phyloP scores from a whole-genome alignment of 2,329 filamentous ascomycete species.

The Cyphellophora attinorum region DNA sequence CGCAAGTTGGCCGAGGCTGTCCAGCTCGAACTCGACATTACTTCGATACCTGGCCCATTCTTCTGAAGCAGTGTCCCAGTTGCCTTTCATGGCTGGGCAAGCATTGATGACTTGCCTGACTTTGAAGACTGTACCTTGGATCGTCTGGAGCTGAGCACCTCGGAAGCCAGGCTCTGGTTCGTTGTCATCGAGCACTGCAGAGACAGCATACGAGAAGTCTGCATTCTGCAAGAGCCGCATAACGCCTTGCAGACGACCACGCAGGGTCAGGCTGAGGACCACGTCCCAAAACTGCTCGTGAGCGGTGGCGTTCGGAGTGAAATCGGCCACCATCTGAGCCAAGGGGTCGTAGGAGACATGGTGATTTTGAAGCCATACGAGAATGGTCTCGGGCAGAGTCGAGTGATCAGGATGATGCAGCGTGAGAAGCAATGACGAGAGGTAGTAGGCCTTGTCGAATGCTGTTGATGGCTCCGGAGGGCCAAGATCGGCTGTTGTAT shows the following conservation, averaged over 20 bases:
- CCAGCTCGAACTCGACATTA: slow-evolving; percentile 58
- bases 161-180: slow-evolving; percentile 59
- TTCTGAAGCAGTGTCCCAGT: slow-evolving; percentile 75
- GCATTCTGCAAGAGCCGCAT: slow-evolving; percentile 62
- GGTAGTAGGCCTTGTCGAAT: slow-evolving; percentile 65
- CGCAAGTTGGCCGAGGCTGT: slow-evolving; percentile 66
- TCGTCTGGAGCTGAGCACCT: slow-evolving; percentile 66
- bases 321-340: slow-evolving; percentile 52
- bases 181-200: slow-evolving; percentile 52
- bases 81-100: slow-evolving; percentile 57
- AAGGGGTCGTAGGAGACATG: slow-evolving; percentile 65
- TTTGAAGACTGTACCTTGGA: slow-evolving; percentile 60
- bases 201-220: slow-evolving; percentile 67
- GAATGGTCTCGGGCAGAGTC: slow-evolving; percentile 65
- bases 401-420: slow-evolving; percentile 56
- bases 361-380: slow-evolving; percentile 71
- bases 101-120: slow-evolving; percentile 60
- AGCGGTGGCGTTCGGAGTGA: slow-evolving; percentile 63
- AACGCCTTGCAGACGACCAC: slow-evolving; percentile 61
- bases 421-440: slow-evolving; percentile 68
- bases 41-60: slow-evolving; percentile 81
- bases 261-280: slow-evolving; percentile 62
- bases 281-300: slow-evolving; percentile 78
- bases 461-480: slow-evolving; percentile 52
- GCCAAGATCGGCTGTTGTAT: slow-evolving; percentile 48